Base-by-base conservation (phyloP, 345 rosid genomes). In the Toxicodendron radicans region DNA sequence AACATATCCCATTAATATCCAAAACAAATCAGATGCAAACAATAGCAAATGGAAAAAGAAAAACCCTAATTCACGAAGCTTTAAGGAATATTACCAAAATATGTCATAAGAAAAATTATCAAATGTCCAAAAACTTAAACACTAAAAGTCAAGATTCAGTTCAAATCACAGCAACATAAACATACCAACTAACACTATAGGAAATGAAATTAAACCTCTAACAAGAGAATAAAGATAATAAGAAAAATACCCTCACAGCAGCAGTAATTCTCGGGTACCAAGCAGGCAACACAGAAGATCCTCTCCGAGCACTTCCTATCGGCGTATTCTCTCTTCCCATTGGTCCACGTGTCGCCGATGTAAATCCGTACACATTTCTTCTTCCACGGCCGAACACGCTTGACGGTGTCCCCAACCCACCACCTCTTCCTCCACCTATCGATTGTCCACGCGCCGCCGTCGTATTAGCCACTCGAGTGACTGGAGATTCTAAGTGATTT, bases 231-330 rank as follows among this genome's bases (percentile, higher is more conserved):
- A 3, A 0, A n/a, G 33, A 66, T 30, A 46, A 27, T 38, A n/a
- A 51, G 59, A 58, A 16, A 7, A 43, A 76, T 91, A 93, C 98
- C 91, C 89, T 75, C 16, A 83, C 62, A 65, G 88, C 51, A 27
- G 84, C 58, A 60, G 98, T 91, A 17, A 95, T 80, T 95, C 95
- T 1, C 86, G 97, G 98, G 77, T 95, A 91, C 97, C 93, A 89
- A 73, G 88, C 75, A 78, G 99, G 99, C 51, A 95, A 82, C 67
- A 52, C 54, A 57, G 85, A 79, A 53, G n/a, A n/a, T n/a, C n/a
- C n/a, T n/a, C n/a, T n/a, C n/a, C n/a, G n/a, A n/a, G n/a, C n/a
- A n/a, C n/a, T n/a, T n/a, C n/a, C n/a, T n/a, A n/a, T n/a, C n/a
- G n/a, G n/a, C n/a, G n/a, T n/a, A n/a, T n/a, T n/a, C n/a, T n/a